Base-by-base conservation (phyloP, 257 asterid species). In the Scutellaria barbata region DNA sequence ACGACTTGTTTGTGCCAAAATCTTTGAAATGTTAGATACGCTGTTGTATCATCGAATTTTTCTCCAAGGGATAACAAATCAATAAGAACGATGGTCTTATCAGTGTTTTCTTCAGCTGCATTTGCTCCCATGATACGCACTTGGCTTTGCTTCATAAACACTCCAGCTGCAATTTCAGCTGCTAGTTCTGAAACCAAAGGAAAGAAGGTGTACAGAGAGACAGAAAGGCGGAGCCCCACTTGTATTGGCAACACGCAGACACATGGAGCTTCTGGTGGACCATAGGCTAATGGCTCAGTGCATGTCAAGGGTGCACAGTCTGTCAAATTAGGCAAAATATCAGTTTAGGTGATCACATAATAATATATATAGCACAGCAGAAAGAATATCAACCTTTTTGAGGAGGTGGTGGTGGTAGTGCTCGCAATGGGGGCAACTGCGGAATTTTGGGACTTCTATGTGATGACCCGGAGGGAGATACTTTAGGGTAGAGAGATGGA, bases 51-150 rank as follows among this genome's bases (percentile, higher is more conserved):
- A 63, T 89, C 96, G 46, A 91, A 86, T 58, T 68, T 83, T 69
- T 80, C 83, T 39, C 95, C 93, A 53, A 89, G 83, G 59, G 99
- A 98, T 60, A 94, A 84, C 89, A 94, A 82, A 83, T 91, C 87
- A 45, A 85, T 64, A 12, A 88, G 95, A 79, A 85, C 96, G 61
- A 88, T 67, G 53, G 96, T 88, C 82, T 91, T 94, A 69, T 87
- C 95, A 7, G 96, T 88, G 81, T 83, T 84, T 58, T 86, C 92
- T 73, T 56, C 85, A 30, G 90, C 96, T 72, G 90, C 89, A 81
- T 89, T 91, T 69, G 99, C 99, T 60, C 96, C 99, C 96, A 89
- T 86, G 55, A 94, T 88, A 25, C 93, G 96, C 59, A 94, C 98
- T 87, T 91, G 98, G 85, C 95, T 88, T 71, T 76, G 92, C 77